phyloP scores from a whole-genome alignment of 1,284 basidiomycete genomes.

The Anthracocystis setariae region DNA sequence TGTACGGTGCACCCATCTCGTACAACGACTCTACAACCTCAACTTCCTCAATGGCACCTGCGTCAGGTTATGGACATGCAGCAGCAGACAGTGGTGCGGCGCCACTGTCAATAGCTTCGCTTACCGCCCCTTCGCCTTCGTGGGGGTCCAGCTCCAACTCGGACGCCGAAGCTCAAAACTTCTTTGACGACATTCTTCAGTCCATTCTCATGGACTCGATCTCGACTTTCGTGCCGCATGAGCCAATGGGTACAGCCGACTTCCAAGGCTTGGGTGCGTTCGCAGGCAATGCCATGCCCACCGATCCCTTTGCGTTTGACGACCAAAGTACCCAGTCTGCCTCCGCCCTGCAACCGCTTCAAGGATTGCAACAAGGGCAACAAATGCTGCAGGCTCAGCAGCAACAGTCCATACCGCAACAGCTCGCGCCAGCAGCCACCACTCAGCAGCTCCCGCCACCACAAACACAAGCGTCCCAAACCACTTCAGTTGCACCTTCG shows the following conservation, averaged over 20 bases:
- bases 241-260: constrained; percentile 23
- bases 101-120: constrained; percentile 34
- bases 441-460: constrained; percentile 15
- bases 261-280: constrained; percentile 4
- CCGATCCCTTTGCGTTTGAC: constrained; percentile 19
- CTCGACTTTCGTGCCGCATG: constrained; percentile 44
- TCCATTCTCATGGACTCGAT: constrained; percentile 52
- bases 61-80: constrained; percentile 7
- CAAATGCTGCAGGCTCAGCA: constrained; percentile 5
- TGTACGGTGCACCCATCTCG: constrained; percentile 28
- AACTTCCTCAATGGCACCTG: constrained; percentile 1
- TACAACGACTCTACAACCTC: constrained; percentile 17
- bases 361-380: constrained; percentile 4
- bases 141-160: constrained; percentile 40
- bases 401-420: constrained; percentile 1
- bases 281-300: constrained; percentile 1
- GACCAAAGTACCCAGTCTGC: constrained; percentile 8
- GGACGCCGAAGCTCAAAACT: constrained; percentile 36
- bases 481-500: not conserved
- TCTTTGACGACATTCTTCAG: constrained; percentile 50
- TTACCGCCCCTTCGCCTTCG: constrained; percentile 37
- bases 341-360: constrained; percentile 4
- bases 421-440: not conserved
- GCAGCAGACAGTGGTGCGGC: constrained; percentile 7
- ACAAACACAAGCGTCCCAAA: not conserved